Percentiles rank a stretch among this genome's conserved stretches.
These are phyloP conservation scores for Phaeosphaeria sp. DNA, from an alignment of 2,329 filamentous ascomycete genomes.

Conservation along the genomic window DNA sequence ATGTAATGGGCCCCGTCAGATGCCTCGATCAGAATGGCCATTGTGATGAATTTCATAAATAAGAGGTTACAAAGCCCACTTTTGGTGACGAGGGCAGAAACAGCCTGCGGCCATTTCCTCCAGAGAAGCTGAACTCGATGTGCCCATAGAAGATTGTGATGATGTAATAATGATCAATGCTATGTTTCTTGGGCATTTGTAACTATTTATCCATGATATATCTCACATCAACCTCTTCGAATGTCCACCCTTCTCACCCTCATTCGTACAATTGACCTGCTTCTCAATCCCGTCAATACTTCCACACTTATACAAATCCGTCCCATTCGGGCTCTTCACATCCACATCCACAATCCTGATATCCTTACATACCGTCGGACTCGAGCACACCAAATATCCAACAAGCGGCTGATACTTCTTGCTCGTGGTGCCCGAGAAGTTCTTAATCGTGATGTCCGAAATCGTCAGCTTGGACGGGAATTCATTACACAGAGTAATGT, in stretches of 20 bases:
- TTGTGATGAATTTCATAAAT: no score
- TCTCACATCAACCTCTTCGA: constrained; percentile 13
- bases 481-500: constrained; percentile 66
- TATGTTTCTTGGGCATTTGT: no score
- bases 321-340: constrained; percentile 57
- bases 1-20: no score
- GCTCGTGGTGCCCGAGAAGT: constrained; percentile 63
- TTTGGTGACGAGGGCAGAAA: no score
- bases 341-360: constrained; percentile 55
- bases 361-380: constrained; percentile 55
- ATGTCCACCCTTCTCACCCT: constrained; percentile 24
- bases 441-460: constrained; percentile 61
- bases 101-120: no score
- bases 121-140: no score
- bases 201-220: not conserved
- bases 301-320: constrained; percentile 52
- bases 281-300: constrained; percentile 44
- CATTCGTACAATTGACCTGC: constrained; percentile 39
- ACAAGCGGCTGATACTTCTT: constrained; percentile 51
- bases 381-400: constrained; percentile 55
- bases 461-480: constrained; percentile 64
- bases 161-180: no score
- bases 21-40: no score
- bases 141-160: no score
- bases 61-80: no score